Conservation (phyloP, 1,284 basidiomycete species). For the Anthracocystis setariae region DNA sequence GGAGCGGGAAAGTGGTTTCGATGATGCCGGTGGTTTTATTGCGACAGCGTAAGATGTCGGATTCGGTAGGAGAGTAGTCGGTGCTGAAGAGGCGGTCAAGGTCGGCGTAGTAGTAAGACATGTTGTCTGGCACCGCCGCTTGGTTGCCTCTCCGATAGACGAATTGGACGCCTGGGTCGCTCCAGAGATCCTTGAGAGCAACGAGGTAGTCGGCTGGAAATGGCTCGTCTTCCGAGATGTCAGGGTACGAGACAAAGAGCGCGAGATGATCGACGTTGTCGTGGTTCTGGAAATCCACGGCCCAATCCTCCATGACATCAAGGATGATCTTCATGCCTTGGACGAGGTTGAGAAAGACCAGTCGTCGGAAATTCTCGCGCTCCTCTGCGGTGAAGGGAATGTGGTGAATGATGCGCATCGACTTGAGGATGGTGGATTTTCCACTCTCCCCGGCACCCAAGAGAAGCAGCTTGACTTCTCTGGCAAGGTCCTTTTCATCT, state of each 20-base stretch:
- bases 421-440: slow-evolving; percentile 91
- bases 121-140: slow-evolving; percentile 85
- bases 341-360: slow-evolving; percentile 90
- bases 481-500: slow-evolving; percentile 53
- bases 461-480: slow-evolving; percentile 71
- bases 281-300: slow-evolving; percentile 75
- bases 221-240: slow-evolving; percentile 77
- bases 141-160: slow-evolving; percentile 82
- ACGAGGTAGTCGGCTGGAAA: slow-evolving; percentile 77
- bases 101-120: slow-evolving; percentile 75
- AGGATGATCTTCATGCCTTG: slow-evolving; percentile 83
- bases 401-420: slow-evolving; percentile 88
- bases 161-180: slow-evolving; percentile 78
- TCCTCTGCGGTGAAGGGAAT: slow-evolving; percentile 80
- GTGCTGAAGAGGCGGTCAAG: slow-evolving; percentile 82
- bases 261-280: slow-evolving; percentile 50
- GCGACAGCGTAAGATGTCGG: slow-evolving; percentile 81
- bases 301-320: slow-evolving; percentile 88
- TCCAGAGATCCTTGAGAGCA: slow-evolving; percentile 80
- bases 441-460: slow-evolving; percentile 93
- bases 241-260: slow-evolving; percentile 56
- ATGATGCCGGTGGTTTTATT: slow-evolving; percentile 91
- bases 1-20: slow-evolving; percentile 81
- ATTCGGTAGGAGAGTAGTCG: slow-evolving; percentile 77
- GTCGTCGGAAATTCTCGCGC: slow-evolving; percentile 78